Evolutionary conservation across 164 flowering plant genomes (phyloP), one percentile per base, ranked within the genome.

Genomic region (Aristolochia californica): DNA sequence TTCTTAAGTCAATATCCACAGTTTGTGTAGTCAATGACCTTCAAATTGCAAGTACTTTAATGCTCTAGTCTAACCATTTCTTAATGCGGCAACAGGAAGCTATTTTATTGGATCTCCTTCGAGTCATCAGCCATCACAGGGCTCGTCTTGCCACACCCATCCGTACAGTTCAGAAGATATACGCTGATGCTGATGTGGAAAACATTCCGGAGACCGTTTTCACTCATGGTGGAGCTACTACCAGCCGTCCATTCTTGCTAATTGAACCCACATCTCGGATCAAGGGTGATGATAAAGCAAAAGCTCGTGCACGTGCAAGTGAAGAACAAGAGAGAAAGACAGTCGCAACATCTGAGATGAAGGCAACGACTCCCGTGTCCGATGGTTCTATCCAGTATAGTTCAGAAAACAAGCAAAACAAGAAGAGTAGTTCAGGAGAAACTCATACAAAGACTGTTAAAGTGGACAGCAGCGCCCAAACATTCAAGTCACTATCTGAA

Each of bases 71-170:
- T 56, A 7, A 7, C 24, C 16, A 43, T 0, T 30, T 61, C 43
- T 34, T 65, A 65, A 48, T 65, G 40, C 57, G 44, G 40, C 26
- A 67, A 62, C 84, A 93, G 98, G 98, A 93, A 81, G 84, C 83
- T 43, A 81, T 93, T 66, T 64, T 93, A 53, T 68, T 88, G 74
- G 98, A 93, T 75, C 94, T 93, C 60, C 83, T 93, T 25, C 81
- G 97, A 72, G 97, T 93, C 58, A 85, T 93, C 72, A 82, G 91
- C 66, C 98, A 93, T 75, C 98, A 93, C 62, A 77, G 85, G 9
- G 98, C 97, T 16, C 81, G 97, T 43, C 86, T 93, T 62, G 97
- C 99, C 43, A 89, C 99, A 28, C 99, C 97, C 34, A 82, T 93
- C 57, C 95, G 97, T 30, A 88, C 97, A 9, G 74, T 93, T 60